These are phyloP conservation scores for Houttuynia cordata DNA, from an alignment of 164 flowering plant species.

Conservation along the genomic window DNA sequence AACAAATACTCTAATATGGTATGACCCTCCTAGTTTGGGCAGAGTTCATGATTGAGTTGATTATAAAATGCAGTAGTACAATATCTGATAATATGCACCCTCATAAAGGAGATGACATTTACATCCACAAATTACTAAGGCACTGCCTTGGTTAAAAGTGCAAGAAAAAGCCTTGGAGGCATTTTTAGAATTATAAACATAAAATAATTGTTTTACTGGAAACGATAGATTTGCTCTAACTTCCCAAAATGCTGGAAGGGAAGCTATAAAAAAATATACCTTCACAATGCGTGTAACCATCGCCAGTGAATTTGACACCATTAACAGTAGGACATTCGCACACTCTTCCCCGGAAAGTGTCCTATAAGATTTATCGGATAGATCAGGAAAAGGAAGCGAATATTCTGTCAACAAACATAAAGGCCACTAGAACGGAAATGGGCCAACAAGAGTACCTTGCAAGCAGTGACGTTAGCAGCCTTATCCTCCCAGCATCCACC, in stretches of 20 bases:
- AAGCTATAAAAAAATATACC: slow-evolving; percentile 24
- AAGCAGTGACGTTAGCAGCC: slow-evolving; percentile 64
- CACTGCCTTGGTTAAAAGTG: too few species aligned
- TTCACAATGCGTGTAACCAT: slow-evolving; percentile 90
- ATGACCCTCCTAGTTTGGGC: too few species aligned
- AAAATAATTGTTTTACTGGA: too few species aligned
- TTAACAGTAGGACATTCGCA: slow-evolving; percentile 84
- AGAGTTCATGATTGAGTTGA: too few species aligned
- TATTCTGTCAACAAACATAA: background rate
- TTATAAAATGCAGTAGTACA: too few species aligned
- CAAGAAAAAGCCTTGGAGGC: too few species aligned
- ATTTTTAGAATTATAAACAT: too few species aligned
- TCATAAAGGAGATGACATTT: too few species aligned
- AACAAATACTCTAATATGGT: too few species aligned
- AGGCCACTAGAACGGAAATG: background rate
- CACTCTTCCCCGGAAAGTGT: slow-evolving; percentile 92
- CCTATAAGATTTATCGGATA: slow-evolving; percentile 23
- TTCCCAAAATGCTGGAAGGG: background rate
- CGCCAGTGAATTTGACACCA: slow-evolving; percentile 78
- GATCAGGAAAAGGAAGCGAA: background rate
- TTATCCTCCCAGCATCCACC: slow-evolving; percentile 95
- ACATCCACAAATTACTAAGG: too few species aligned
- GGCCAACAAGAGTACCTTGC: slow-evolving; percentile 78
- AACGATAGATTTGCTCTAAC: too few species aligned
- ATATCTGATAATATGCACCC: too few species aligned